These are phyloP conservation scores for Sarocladium kiliense DNA, from an alignment of 2,329 filamentous ascomycete genomes.

Conservation along the genomic window DNA sequence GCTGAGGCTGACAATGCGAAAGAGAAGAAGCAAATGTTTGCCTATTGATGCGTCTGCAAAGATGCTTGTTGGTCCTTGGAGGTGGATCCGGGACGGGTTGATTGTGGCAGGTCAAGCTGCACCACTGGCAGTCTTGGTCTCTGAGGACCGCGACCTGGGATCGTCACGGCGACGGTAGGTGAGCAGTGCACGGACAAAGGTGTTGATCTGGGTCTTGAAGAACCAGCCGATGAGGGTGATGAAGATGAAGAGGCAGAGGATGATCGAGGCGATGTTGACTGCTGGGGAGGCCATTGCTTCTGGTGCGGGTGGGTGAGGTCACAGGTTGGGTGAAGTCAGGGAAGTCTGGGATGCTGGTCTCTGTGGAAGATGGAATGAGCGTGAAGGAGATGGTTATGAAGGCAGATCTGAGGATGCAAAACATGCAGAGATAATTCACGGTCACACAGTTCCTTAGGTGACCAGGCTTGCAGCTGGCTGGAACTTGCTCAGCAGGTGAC, in stretches of 20 bases:
- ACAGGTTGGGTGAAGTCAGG: too few relatives aligned
- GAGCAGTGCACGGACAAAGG: conserved; percentile 23
- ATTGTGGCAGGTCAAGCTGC: not conserved
- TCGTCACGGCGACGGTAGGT: conserved; percentile 12
- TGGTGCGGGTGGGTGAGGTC: not conserved
- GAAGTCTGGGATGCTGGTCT: too few relatives aligned
- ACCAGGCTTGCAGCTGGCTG: not conserved
- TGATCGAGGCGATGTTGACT: conserved; percentile 24
- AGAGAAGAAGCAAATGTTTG: not conserved
- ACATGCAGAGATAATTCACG: not conserved
- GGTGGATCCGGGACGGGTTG: too few relatives aligned
- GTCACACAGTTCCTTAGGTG: not conserved
- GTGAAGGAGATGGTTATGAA: too few relatives aligned
- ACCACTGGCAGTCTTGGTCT: not conserved
- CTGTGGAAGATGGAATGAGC: too few relatives aligned
- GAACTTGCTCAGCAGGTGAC: too few relatives aligned
- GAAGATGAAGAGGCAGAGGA: conserved; percentile 25
- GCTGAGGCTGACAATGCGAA: not conserved
- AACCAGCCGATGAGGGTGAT: conserved; percentile 24
- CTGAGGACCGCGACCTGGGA: not conserved
- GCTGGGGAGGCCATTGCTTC: conserved; percentile 23
- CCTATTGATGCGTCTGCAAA: too few relatives aligned
- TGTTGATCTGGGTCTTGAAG: conserved; percentile 21
- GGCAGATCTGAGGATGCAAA: too few relatives aligned
- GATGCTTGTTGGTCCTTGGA: too few relatives aligned